Percentiles rank a stretch among this genome's conserved stretches.
Evolutionary conservation across 306 rosid species (phyloP).

Genomic region (Fragaria nilgerrensis): DNA sequence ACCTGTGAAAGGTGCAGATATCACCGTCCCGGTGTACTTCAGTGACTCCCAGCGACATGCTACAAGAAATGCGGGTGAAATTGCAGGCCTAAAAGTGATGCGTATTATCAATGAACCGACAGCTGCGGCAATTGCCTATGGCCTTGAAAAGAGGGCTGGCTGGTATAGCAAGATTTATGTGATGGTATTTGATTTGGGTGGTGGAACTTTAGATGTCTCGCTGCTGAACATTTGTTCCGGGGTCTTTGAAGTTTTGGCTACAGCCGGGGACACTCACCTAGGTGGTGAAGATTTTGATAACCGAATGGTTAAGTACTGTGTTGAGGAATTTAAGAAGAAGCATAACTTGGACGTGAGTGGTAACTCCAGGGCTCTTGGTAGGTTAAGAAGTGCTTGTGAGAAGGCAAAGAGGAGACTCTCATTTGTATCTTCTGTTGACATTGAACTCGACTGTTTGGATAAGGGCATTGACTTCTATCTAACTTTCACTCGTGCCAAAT

Average conservation of each 20-base stretch:
- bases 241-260: not conserved
- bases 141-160: not conserved
- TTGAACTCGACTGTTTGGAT: not conserved
- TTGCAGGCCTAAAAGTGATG: not conserved
- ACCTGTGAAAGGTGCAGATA: not conserved
- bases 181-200: not conserved
- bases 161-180: not conserved
- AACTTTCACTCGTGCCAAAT: not conserved
- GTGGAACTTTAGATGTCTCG: not conserved
- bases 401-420: not conserved
- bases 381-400: not conserved
- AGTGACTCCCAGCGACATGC: not conserved
- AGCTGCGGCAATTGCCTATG: not conserved
- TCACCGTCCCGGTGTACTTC: not conserved
- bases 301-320: not conserved
- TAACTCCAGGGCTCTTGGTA: not conserved
- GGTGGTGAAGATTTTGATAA: not conserved
- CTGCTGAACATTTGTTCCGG: not conserved
- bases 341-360: not conserved
- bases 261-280: not conserved
- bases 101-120: not conserved
- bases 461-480: not conserved
- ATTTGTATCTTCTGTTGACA: not conserved
- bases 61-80: not conserved
- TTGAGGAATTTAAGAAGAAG: not conserved